These are phyloP conservation scores for Leishmania braziliensis DNA, from an alignment of 208 protist genomes.

Conservation along the genomic window DNA sequence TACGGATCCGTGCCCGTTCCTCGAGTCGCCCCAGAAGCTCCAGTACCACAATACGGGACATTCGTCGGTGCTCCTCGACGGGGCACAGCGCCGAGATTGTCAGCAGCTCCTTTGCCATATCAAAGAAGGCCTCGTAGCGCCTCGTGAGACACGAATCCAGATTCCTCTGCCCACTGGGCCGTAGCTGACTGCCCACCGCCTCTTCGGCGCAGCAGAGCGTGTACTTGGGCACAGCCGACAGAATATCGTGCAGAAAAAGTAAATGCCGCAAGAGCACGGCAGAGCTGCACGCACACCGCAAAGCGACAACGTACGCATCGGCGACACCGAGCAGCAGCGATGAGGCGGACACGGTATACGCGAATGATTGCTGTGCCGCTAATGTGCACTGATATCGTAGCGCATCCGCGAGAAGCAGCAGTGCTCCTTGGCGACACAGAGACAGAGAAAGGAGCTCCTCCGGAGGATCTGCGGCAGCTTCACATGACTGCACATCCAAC, in stretches of 20 bases:
- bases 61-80: conserved; percentile 32
- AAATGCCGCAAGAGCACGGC: conserved; percentile 28
- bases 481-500: conserved; percentile 1
- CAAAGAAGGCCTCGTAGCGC: conserved; percentile 62
- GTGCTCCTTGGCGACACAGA: conserved; percentile 25
- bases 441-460: not conserved
- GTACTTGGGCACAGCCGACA: conserved; percentile 31
- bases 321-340: conserved; percentile 19
- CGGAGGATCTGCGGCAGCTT: not conserved
- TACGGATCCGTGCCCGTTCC: conserved; percentile 43
- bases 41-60: conserved; percentile 36
- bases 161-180: not conserved
- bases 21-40: conserved; percentile 46
- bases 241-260: conserved; percentile 23
- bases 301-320: not conserved
- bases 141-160: conserved; percentile 25
- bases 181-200: not conserved
- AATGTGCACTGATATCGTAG: conserved; percentile 1
- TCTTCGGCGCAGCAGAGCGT: conserved; percentile 21
- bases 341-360: conserved; percentile 12
- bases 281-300: conserved; percentile 11
- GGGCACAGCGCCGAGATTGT: conserved; percentile 56
- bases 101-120: conserved; percentile 55
- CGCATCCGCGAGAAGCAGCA: conserved; percentile 22
- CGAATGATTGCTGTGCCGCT: not conserved